These are phyloP conservation scores for Rhynchosporium graminicola DNA, from an alignment of 2,329 filamentous ascomycete genomes.

Conservation along the genomic window DNA sequence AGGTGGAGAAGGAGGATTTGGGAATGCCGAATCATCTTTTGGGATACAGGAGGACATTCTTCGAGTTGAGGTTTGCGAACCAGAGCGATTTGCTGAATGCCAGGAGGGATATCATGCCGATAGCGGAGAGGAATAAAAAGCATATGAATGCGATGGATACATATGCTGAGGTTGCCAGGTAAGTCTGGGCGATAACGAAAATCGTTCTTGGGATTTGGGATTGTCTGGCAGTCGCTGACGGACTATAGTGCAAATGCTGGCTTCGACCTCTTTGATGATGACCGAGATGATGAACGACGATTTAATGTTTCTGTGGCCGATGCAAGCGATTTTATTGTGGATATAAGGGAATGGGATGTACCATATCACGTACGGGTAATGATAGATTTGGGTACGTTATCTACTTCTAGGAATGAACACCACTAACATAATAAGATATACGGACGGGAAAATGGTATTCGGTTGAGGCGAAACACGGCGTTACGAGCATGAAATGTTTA, in stretches of 20 bases:
- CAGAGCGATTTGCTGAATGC: constrained; percentile 85
- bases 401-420: background rate
- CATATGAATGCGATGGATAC: constrained; percentile 97
- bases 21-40: constrained; percentile 94
- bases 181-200: constrained; percentile 41
- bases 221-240: constrained; percentile 25
- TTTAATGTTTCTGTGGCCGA: constrained; percentile 75
- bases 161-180: constrained; percentile 94
- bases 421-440: constrained; percentile 64
- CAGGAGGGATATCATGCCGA: constrained; percentile 78
- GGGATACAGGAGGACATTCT: constrained; percentile 84
- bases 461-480: constrained; percentile 89
- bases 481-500: constrained; percentile 79
- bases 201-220: background rate
- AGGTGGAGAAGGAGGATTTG: constrained; percentile 89
- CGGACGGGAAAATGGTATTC: constrained; percentile 97
- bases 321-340: constrained; percentile 95
- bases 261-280: constrained; percentile 94
- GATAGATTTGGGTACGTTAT: constrained; percentile 76
- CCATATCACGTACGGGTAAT: constrained; percentile 98
- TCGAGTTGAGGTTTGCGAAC: constrained; percentile 85
- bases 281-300: constrained; percentile 77
- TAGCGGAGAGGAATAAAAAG: constrained; percentile 96
- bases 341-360: constrained; percentile 98
- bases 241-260: constrained; percentile 66